Percentiles rank a stretch among this genome's conserved stretches.
Conservation (phyloP, 345 rosid genomes). For the Zanthoxylum bungeanum region DNA sequence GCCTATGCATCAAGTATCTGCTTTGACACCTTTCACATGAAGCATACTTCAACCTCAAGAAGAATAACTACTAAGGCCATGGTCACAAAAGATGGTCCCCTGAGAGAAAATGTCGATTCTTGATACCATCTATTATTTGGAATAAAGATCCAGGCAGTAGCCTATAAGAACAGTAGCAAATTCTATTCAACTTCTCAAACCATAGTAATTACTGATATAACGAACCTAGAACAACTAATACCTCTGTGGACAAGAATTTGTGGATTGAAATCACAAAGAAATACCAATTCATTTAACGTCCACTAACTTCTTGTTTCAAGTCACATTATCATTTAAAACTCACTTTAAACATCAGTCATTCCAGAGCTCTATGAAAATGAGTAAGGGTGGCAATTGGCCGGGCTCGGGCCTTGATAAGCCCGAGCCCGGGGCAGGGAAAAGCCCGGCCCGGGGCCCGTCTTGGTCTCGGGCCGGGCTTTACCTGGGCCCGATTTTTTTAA, state of each 20-base stretch:
- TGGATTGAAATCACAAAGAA: neutral
- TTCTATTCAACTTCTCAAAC: neutral
- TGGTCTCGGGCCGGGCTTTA: too few species aligned
- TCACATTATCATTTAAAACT: conserved; percentile 1
- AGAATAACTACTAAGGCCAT: neutral
- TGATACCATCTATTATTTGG: neutral
- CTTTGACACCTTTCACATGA: neutral
- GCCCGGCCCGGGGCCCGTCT: too few species aligned
- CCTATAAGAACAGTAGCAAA: neutral
- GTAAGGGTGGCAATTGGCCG: too few species aligned
- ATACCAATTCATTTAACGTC: neutral
- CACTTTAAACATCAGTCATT: neutral
- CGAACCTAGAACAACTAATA: neutral
- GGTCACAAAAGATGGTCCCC: neutral
- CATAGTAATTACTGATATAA: neutral
- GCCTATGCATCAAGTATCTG: neutral
- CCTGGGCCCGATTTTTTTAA: too few species aligned
- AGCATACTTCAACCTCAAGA: neutral
- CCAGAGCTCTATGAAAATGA: neutral
- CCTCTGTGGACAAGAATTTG: neutral
- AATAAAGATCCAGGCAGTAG: neutral
- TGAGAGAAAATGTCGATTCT: neutral
- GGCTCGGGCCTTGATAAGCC: too few species aligned
- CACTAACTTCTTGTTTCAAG: neutral
- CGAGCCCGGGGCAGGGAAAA: too few species aligned